Conservation (phyloP, 257 asterid genomes). For the Solanum megistacrolobum region DNA sequence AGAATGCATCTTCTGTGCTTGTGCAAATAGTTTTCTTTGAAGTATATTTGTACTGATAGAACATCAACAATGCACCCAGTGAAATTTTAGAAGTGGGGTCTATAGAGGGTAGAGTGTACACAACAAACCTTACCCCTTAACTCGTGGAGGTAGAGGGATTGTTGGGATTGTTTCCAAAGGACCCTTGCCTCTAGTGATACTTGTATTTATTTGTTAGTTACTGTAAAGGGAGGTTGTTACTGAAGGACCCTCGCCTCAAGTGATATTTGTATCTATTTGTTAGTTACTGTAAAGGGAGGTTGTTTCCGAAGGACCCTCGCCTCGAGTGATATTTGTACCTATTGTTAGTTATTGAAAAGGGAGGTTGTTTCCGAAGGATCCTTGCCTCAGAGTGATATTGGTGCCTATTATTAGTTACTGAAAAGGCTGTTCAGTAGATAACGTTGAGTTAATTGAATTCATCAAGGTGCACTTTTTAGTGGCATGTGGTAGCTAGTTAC, state of each 20-base stretch:
- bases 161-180: neutral
- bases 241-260: neutral
- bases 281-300: neutral
- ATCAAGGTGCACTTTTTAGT: neutral
- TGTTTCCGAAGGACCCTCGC: neutral
- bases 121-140: neutral
- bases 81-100: neutral
- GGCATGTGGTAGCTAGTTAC: neutral
- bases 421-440: neutral
- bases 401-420: neutral
- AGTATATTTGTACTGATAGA: neutral
- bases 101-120: neutral
- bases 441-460: neutral
- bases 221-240: neutral
- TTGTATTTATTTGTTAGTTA: neutral
- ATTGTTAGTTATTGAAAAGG: neutral
- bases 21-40: neutral
- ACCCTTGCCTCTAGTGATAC: neutral
- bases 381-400: neutral
- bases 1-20: neutral
- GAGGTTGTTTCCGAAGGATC: neutral
- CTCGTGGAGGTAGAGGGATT: neutral
- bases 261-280: neutral
- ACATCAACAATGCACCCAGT: neutral
- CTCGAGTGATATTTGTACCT: neutral